phyloP scores from a whole-genome alignment of 2,329 filamentous ascomycete genomes.

The Dothideomycetidae sp. region DNA sequence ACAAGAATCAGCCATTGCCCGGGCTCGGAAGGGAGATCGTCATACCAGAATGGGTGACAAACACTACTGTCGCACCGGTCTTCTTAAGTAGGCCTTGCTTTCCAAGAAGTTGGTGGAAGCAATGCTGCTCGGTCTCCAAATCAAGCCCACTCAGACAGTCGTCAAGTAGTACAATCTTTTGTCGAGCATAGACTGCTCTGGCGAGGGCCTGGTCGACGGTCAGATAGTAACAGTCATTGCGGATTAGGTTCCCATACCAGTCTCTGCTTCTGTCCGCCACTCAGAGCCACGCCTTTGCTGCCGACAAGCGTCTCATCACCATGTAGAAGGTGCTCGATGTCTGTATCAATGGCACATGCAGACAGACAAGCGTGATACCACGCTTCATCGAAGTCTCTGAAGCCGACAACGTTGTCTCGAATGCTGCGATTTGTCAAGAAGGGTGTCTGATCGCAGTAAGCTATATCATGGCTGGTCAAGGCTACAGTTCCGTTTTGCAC shows the following conservation, averaged over 20 bases:
- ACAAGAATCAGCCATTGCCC: too few species aligned
- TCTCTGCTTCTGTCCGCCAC: constrained; percentile 38
- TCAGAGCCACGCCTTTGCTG: constrained; percentile 36
- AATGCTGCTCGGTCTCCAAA: constrained; percentile 33
- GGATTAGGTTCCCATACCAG: constrained; percentile 24
- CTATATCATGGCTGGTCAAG: constrained; percentile 19
- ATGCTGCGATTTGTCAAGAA: constrained; percentile 23
- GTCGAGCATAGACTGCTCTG: constrained; percentile 36
- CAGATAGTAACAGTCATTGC: constrained; percentile 10
- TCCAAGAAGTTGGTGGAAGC: constrained; percentile 34
- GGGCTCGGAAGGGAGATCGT: too few species aligned
- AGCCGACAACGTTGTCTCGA: constrained; percentile 22
- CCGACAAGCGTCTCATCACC: constrained; percentile 33
- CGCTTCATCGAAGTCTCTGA: constrained; percentile 21
- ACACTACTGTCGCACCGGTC: constrained; percentile 25
- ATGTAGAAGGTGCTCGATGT: constrained; percentile 26
- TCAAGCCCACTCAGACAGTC: constrained; percentile 39
- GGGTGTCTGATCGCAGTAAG: constrained; percentile 23
- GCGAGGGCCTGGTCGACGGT: constrained; percentile 30
- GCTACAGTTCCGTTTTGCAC: constrained; percentile 17
- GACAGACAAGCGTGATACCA: constrained; percentile 24
- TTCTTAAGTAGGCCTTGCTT: constrained; percentile 30
- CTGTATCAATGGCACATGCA: constrained; percentile 22
- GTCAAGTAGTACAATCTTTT: constrained; percentile 35
- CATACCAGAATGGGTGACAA: constrained; percentile 25